Conservation (phyloP, 768 basidiomycete genomes). For the Lyophyllum decastes region DNA sequence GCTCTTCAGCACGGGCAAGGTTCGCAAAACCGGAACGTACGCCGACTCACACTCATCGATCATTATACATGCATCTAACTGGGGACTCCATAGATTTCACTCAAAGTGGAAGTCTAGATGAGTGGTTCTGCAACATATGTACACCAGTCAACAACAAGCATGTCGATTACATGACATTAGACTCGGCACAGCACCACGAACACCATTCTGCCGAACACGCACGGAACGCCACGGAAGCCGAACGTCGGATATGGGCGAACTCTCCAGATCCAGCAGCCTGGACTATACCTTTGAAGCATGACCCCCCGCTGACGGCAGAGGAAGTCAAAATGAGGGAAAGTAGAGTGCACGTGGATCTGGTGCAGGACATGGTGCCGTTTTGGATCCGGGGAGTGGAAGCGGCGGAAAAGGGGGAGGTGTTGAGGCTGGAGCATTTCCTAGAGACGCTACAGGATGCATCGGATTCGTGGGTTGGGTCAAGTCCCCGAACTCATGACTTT, state of each 20-base stretch:
- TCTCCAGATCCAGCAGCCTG: constrained; percentile 23
- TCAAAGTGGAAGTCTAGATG: constrained; percentile 20
- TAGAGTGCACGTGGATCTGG: constrained; percentile 42
- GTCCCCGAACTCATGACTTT: constrained; percentile 15
- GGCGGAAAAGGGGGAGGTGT: constrained; percentile 44
- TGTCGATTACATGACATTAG: constrained; percentile 23
- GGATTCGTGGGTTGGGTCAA: constrained; percentile 21
- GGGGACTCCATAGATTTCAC: constrained; percentile 23
- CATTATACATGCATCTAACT: neutral
- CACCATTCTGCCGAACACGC: constrained; percentile 18
- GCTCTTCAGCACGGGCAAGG: constrained; percentile 3
- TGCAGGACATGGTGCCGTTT: constrained; percentile 52
- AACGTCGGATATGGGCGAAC: constrained; percentile 19
- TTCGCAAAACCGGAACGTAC: constrained; percentile 18
- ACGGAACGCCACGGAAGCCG: constrained; percentile 16
- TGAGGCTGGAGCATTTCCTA: constrained; percentile 47
- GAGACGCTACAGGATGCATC: constrained; percentile 35
- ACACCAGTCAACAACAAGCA: constrained; percentile 44
- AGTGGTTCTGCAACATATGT: constrained; percentile 41
- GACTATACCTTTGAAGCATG: constrained; percentile 20
- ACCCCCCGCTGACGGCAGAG: constrained; percentile 22
- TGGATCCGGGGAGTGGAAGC: constrained; percentile 53
- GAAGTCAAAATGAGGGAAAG: constrained; percentile 30
- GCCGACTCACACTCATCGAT: neutral
- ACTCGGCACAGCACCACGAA: constrained; percentile 28